Evolutionary conservation across 495 filamentous ascomycete genomes (phyloP), one percentile per base, ranked within the genome.

Genomic region (Bombardia bombarda): DNA sequence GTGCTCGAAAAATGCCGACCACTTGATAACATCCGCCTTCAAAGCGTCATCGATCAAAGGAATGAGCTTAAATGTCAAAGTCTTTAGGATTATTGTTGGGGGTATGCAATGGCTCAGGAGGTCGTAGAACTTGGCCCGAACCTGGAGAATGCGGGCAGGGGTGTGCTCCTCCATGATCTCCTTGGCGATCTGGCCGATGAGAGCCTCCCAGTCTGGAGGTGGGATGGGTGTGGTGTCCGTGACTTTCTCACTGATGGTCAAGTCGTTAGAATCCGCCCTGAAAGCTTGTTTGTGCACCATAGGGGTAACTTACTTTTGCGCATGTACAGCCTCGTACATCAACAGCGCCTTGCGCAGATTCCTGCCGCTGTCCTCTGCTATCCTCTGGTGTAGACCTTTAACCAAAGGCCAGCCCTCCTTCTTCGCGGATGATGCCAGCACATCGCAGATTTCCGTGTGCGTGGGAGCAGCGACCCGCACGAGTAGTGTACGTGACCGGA

Each of bases 1-100:
- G 62, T 97, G 92, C 61, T 98, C 93, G 56, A 92, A 98, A 52
- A 96, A 96, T 0, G 92, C 92, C 19, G 86, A 83, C 90, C 90
- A 97, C 60, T 83, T 86, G 53, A 98, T 87, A 4, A 98, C 83
- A 4, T 97, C 89, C 5, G 84, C 76, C 62, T 95, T 96, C 31
- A 98, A 66, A 17, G 72, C 79, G 57, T 95, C 89, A 49, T 95
- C 90, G 24, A 93, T 81, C 53, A 85, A 79, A 0, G 79, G 75
- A 40, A 97, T 83, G 12, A 98, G 77, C 57, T 92, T 90, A 63
- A 93, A 96, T 0, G 92, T 93, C 42, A 98, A 70, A 5, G 87
- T 87, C 75, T 95, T 93, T 33, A 98, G 68, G 42, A 98, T 85
- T 2, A 83, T 90, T 0, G 92, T 94, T 2, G 92, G 73, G 1